These are phyloP conservation scores for Ballota nigra DNA, from an alignment of 257 asterid species.

Conservation along the genomic window DNA sequence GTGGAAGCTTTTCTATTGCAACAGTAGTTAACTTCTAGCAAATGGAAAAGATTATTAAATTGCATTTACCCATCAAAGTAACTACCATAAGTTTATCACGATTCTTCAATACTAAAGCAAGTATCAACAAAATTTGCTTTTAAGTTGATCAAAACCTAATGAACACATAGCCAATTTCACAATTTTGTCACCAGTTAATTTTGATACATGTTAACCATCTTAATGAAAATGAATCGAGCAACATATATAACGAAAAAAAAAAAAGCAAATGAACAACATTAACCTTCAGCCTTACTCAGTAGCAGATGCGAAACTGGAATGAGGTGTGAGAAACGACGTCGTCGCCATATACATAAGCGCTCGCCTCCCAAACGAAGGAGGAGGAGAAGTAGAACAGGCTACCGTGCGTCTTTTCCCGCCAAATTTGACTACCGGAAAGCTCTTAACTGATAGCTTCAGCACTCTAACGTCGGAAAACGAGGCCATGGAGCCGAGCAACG, in stretches of 20 bases:
- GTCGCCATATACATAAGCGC: conserved; percentile 44
- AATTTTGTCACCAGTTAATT: neutral
- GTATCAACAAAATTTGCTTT: neutral
- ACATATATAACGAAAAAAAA: neutral
- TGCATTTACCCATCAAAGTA: neutral
- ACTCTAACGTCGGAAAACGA: conserved; percentile 12
- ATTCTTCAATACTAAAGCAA: neutral
- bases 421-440: conserved; percentile 24
- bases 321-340: conserved; percentile 52
- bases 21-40: neutral
- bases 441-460: conserved; percentile 28
- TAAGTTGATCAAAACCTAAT: neutral
- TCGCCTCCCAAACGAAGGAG: conserved; percentile 55
- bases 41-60: neutral
- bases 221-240: neutral
- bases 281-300: conserved; percentile 42
- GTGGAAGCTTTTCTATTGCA: neutral
- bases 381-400: conserved; percentile 30
- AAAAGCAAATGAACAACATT: neutral
- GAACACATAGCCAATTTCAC: neutral
- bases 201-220: neutral
- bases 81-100: neutral
- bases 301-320: conserved; percentile 31
- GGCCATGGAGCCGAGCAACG: conserved; percentile 30
- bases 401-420: conserved; percentile 30